phyloP scores from a whole-genome alignment of 2,329 filamentous ascomycete genomes.

The Botrytis aclada region DNA sequence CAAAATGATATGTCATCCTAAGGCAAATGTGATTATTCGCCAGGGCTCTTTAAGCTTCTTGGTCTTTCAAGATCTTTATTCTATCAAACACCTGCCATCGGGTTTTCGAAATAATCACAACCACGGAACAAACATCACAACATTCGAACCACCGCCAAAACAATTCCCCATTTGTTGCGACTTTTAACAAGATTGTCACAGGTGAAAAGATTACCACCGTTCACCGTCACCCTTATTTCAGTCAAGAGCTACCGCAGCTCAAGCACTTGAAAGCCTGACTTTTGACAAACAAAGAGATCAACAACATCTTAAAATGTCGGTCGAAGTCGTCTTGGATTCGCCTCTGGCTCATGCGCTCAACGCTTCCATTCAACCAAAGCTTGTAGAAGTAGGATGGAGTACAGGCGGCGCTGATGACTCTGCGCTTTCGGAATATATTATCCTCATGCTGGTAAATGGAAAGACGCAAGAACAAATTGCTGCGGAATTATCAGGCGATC shows the following conservation, averaged over 20 bases:
- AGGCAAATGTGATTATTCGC: conserved; percentile 8
- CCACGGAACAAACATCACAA: not conserved
- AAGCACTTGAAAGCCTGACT: conserved; percentile 7
- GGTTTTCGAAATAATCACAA: not conserved
- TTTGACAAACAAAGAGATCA: conserved; percentile 21
- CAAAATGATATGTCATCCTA: not conserved
- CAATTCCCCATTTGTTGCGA: not conserved
- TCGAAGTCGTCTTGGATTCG: conserved; percentile 73
- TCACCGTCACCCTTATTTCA: not conserved
- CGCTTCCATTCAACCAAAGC: conserved; percentile 79
- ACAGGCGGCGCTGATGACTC: conserved; percentile 72
- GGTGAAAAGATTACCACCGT: not conserved
- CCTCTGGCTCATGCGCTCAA: conserved; percentile 83
- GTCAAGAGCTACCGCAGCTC: conserved; percentile 14
- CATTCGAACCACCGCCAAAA: not conserved
- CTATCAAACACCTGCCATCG: conserved; percentile 5
- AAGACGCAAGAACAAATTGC: conserved; percentile 90
- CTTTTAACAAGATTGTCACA: not conserved
- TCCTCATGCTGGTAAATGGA: conserved; percentile 94
- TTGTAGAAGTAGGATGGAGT: conserved; percentile 91
- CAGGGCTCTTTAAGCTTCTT: conserved; percentile 15
- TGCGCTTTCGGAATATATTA: conserved; percentile 90
- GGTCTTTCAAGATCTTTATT: conserved; percentile 18
- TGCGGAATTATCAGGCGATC: conserved; percentile 79
- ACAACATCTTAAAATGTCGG: conserved; percentile 59